Evolutionary conservation across 805 yeast species (phyloP).

Genomic region (Candida awuae): DNA sequence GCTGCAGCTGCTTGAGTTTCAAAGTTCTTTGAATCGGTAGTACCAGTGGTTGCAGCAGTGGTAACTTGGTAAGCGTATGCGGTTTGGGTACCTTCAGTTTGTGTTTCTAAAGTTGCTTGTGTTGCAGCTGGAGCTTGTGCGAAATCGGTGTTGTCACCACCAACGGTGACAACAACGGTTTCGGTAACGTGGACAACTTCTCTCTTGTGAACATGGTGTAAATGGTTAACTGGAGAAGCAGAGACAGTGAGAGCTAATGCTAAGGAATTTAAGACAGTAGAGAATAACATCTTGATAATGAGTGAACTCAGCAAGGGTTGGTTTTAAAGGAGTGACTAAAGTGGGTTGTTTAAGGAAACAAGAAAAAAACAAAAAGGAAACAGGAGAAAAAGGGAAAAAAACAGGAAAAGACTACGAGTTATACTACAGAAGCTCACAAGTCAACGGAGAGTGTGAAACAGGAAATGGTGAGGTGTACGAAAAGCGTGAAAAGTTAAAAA

Average conservation of each 20-base stretch:
- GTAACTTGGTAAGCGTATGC: constrained; percentile 12
- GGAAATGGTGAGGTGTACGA: no score
- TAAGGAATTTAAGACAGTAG: constrained; percentile 31
- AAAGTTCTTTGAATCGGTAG: constrained; percentile 16
- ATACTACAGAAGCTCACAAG: no score
- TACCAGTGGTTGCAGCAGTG: constrained; percentile 23
- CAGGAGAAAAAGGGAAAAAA: background rate
- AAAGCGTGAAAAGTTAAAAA: no score
- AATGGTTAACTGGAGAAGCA: constrained; percentile 56
- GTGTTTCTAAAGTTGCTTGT: constrained; percentile 11
- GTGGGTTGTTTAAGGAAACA: background rate
- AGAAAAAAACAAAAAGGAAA: background rate
- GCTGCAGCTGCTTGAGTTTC: constrained; percentile 11
- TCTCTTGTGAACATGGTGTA: constrained; percentile 54
- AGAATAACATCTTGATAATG: constrained; percentile 21
- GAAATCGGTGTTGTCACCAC: constrained; percentile 27
- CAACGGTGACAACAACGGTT: constrained; percentile 43
- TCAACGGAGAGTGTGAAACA: no score
- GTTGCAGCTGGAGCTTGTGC: constrained; percentile 28
- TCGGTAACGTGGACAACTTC: constrained; percentile 41
- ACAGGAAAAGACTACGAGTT: background rate
- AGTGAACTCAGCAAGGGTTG: constrained; percentile 9
- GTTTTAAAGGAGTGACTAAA: background rate
- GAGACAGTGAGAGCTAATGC: constrained; percentile 38
- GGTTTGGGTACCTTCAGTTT: constrained; percentile 11